phyloP scores from a whole-genome alignment of 805 yeast genomes.

The Lipomyces oligophaga region DNA sequence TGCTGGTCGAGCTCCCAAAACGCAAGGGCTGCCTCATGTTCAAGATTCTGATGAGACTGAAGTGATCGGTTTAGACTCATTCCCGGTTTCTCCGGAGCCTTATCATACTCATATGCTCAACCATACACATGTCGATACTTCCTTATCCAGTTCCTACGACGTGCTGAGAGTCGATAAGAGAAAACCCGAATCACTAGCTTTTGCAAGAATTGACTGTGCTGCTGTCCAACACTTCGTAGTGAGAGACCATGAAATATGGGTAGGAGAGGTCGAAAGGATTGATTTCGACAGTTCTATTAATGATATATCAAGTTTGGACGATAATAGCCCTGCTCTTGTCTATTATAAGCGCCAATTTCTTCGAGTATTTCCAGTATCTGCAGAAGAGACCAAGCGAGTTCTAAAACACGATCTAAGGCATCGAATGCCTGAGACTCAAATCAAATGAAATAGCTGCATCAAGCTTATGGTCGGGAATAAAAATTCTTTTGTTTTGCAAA shows the following conservation, averaged over 20 bases:
- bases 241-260: slow-evolving; percentile 89
- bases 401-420: too few species aligned
- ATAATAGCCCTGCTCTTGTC: slow-evolving; percentile 11
- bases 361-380: too few species aligned
- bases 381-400: too few species aligned
- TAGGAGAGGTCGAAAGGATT: slow-evolving; percentile 61
- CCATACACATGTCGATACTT: slow-evolving; percentile 4
- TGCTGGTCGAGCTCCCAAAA: neutral
- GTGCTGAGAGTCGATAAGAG: too few species aligned
- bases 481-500: too few species aligned
- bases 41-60: slow-evolving; percentile 9
- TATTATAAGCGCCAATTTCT: slow-evolving; percentile 11
- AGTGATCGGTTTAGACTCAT: slow-evolving; percentile 44
- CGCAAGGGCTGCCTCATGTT: slow-evolving; percentile 37
- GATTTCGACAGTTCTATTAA: too few species aligned
- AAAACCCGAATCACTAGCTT: too few species aligned
- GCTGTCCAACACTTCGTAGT: slow-evolving; percentile 44
- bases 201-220: slow-evolving; percentile 21
- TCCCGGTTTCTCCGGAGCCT: slow-evolving; percentile 50
- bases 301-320: too few species aligned
- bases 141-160: too few species aligned
- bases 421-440: too few species aligned
- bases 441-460: too few species aligned
- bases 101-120: slow-evolving; percentile 20
- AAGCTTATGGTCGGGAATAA: too few species aligned